Base-by-base conservation (phyloP, 169 alveolate species). In the Cardiosporidium cionae region DNA sequence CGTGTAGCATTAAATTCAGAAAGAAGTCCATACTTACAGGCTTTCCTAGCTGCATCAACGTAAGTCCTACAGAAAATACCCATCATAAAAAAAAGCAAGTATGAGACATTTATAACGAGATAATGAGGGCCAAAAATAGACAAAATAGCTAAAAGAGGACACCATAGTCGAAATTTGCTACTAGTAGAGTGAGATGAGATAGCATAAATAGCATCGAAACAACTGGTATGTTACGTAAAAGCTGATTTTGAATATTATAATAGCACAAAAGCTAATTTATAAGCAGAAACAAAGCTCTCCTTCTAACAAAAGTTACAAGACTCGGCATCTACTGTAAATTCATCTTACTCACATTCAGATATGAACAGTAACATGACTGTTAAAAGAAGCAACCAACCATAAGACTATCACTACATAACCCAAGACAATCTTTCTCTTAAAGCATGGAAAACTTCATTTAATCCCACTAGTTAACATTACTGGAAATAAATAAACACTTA, bases 11-110 rank as follows among this genome's bases (percentile, higher is more conserved):
- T 91, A 65, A 78, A 75, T 58, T 79, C 83, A 28, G 76, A 84
- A 2, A 88, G 83, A 32, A 88, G 68, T 35, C 92, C 90, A 63
- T 84, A 83, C 4, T 85, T 91, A 31, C 81, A 86, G 0, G 93
- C 93, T 69, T 85, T 88, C 27, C 86, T 84, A 2, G 93, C 93
- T 2, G 93, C 93, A 2, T 89, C 88, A 32, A 88, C 83, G 74
- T 87, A 88, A 9, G 93, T 88, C 65, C 90, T 76, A 62, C 4
- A 25, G 7, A 44, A 44, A 44, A 16, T 44, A 44, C n/a, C 16
- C n/a, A n/a, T 16, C 58, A 44, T 44, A 16, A 44, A 66, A 28
- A 63, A 37, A 62, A 69, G 3, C 66, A 2, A 16, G 29, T 52
- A 68, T 64, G 22, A 23, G 52, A 31, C 0, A 6, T 37, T 0